phyloP scores from a whole-genome alignment of 1,284 basidiomycete species.

The Caloboletus firmus region DNA sequence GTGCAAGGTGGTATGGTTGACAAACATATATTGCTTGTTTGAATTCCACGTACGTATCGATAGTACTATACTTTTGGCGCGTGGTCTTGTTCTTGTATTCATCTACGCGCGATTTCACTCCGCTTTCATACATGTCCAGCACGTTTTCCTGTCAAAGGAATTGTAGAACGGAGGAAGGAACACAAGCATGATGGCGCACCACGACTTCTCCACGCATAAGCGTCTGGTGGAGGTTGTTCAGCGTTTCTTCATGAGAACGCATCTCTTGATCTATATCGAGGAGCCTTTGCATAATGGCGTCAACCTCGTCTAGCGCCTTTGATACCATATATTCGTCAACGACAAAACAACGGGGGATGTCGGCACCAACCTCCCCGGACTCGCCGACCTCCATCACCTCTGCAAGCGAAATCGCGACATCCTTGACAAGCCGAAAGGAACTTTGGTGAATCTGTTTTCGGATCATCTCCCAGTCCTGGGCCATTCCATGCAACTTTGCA shows the following conservation, averaged over 20 bases:
- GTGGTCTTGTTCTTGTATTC: constrained; percentile 61
- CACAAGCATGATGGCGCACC: constrained; percentile 41
- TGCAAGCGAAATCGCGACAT: constrained; percentile 59
- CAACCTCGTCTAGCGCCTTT: constrained; percentile 60
- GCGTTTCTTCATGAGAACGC: constrained; percentile 49
- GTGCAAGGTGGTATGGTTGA: constrained; percentile 5
- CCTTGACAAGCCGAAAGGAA: constrained; percentile 49
- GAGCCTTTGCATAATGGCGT: constrained; percentile 62
- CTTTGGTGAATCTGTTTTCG: constrained; percentile 44
- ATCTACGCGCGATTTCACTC: constrained; percentile 42
- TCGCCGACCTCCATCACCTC: constrained; percentile 60
- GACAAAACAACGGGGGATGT: neutral
- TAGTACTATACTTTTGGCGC: constrained; percentile 72
- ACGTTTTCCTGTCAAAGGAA: constrained; percentile 45
- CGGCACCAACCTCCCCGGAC: constrained; percentile 46
- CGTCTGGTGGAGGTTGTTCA: constrained; percentile 57
- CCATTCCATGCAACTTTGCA: constrained; percentile 53
- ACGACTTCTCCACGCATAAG: constrained; percentile 55
- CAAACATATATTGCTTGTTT: constrained; percentile 68
- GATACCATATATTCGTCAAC: neutral
- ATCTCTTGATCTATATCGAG: constrained; percentile 66
- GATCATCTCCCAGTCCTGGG: constrained; percentile 60
- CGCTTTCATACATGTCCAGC: constrained; percentile 46
- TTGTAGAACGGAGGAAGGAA: neutral
- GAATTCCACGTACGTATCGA: constrained; percentile 63